phyloP scores from a whole-genome alignment of 306 rosid genomes.

The Herpetospermum pedunculosum region DNA sequence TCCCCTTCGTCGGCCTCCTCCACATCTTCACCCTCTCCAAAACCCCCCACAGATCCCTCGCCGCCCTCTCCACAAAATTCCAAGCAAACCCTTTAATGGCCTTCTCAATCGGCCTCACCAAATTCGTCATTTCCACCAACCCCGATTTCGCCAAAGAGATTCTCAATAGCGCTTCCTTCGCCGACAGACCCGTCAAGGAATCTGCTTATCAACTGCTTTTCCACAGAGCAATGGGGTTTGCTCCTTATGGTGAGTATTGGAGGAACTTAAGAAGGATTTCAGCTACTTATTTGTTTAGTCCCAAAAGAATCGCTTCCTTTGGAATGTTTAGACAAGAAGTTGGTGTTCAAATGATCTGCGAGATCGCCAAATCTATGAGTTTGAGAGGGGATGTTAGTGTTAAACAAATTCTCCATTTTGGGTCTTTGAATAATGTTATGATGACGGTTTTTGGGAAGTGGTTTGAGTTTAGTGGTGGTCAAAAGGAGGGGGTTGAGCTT shows the following conservation, averaged over 20 bases:
- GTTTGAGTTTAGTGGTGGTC: constrained; percentile 9
- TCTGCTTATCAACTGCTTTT: constrained; percentile 31
- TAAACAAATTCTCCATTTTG: constrained; percentile 19
- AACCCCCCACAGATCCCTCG: constrained; percentile 17
- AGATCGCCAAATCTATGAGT: not conserved
- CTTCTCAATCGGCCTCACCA: constrained; percentile 22
- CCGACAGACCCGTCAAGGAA: constrained; percentile 30
- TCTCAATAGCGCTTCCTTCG: constrained; percentile 18
- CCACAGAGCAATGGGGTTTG: constrained; percentile 35
- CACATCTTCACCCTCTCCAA: not conserved
- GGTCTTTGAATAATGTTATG: constrained; percentile 28
- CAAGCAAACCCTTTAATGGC: constrained; percentile 19
- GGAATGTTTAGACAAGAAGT: constrained; percentile 11
- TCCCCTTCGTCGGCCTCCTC: constrained; percentile 10
- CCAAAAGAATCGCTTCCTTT: constrained; percentile 12
- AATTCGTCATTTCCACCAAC: constrained; percentile 20
- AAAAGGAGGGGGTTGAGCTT: constrained; percentile 13
- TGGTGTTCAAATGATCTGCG: constrained; percentile 16
- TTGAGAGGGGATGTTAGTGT: constrained; percentile 4
- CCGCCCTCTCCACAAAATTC: constrained; percentile 12
- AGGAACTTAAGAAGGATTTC: constrained; percentile 25
- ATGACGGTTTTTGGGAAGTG: constrained; percentile 21
- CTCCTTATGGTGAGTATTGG: constrained; percentile 32
- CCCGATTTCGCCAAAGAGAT: constrained; percentile 26
- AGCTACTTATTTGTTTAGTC: constrained; percentile 25